phyloP scores from a whole-genome alignment of 192 early-diverging fungal genomes.

The Dimargaris xerosporica region DNA sequence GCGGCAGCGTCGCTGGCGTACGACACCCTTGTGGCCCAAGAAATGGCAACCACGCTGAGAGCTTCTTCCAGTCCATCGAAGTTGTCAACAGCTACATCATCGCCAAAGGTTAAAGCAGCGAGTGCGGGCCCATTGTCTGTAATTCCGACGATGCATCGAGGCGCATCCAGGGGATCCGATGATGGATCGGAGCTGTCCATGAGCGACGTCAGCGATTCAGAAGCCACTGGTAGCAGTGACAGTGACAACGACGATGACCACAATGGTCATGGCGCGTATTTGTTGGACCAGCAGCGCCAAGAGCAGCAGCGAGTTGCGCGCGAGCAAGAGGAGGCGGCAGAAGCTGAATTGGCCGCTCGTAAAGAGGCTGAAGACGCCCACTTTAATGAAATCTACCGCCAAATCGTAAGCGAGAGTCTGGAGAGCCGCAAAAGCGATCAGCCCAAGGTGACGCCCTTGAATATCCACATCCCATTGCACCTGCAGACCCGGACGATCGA shows the following conservation, averaged over 20 bases:
- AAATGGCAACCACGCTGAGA: conserved; percentile 30
- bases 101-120: background rate
- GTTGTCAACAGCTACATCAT: background rate
- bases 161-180: conserved; percentile 19
- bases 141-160: background rate
- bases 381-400: conserved; percentile 80
- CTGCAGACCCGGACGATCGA: background rate
- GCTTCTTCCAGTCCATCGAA: background rate
- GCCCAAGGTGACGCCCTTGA: conserved; percentile 20
- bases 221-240: conserved; percentile 23
- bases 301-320: conserved; percentile 25
- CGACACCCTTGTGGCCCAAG: conserved; percentile 34
- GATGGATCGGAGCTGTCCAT: conserved; percentile 18
- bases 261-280: conserved; percentile 20
- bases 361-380: conserved; percentile 65
- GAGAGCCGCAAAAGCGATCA: conserved; percentile 55
- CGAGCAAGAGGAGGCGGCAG: conserved; percentile 27
- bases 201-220: conserved; percentile 20
- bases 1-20: conserved; percentile 68
- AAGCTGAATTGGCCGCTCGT: conserved; percentile 39
- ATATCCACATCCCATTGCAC: conserved; percentile 23
- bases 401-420: conserved; percentile 80
- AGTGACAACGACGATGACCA: conserved; percentile 26
- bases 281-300: conserved; percentile 21
- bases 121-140: background rate